Percentiles rank a stretch among this genome's conserved stretches.
These are phyloP conservation scores for Nymphaea colorata DNA, from an alignment of 164 flowering plant genomes.

Conservation along the genomic window DNA sequence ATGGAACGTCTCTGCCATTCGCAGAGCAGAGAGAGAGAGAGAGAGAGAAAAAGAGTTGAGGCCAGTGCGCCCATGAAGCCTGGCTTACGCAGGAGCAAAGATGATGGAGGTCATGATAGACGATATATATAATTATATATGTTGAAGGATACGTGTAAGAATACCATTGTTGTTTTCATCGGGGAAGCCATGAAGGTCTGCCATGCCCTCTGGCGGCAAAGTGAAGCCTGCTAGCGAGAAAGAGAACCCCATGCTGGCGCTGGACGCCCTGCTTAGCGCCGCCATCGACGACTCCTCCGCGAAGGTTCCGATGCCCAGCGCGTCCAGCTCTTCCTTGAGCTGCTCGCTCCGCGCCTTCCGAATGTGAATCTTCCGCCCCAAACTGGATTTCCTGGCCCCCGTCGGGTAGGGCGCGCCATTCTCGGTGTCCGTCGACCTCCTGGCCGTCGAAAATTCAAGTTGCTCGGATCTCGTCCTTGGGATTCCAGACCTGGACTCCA, in stretches of 20 bases:
- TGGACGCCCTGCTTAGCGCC: slow-evolving; percentile 84
- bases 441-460: slow-evolving; percentile 12
- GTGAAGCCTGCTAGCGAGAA: slow-evolving; percentile 88
- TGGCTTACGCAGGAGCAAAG: not conserved
- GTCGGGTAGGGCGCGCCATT: slow-evolving; percentile 18
- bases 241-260: slow-evolving; percentile 90
- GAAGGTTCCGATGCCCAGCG: slow-evolving; percentile 10
- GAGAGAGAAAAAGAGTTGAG: no score
- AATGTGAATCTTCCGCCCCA: slow-evolving; percentile 38
- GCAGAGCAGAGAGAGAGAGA: no score
- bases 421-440: slow-evolving; percentile 32
- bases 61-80: not conserved
- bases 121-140: no score
- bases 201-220: slow-evolving; percentile 67
- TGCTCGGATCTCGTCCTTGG: slow-evolving; percentile 72
- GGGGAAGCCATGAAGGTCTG: slow-evolving; percentile 51
- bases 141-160: no score
- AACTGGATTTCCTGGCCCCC: slow-evolving; percentile 35
- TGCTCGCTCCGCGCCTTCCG: slow-evolving; percentile 84
- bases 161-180: slow-evolving; percentile 58
- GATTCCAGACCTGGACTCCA: slow-evolving; percentile 12
- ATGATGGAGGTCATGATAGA: no score
- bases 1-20: no score
- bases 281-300: slow-evolving; percentile 40
- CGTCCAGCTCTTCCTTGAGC: slow-evolving; percentile 63